Percentiles rank a stretch among this genome's conserved stretches.
phyloP scores from a whole-genome alignment of 2,329 filamentous ascomycete species.

The Chaetomium sp. region DNA sequence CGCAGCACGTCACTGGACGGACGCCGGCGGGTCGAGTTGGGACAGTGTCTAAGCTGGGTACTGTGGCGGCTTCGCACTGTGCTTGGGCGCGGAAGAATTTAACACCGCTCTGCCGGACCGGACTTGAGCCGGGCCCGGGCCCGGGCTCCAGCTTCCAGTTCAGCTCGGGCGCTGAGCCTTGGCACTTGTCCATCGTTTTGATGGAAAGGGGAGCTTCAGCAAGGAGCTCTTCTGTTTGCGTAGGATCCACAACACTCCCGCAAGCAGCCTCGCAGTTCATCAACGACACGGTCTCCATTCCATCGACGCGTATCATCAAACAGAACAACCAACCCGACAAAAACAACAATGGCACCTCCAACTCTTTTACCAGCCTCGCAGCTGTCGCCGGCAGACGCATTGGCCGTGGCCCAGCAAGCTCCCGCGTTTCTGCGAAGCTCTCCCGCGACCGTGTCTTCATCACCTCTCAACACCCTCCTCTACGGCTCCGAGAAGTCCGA shows the following conservation, averaged over 20 bases:
- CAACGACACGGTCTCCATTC: neutral
- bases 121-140: too few relatives aligned
- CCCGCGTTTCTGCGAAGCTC: conserved; percentile 49
- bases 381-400: conserved; percentile 48
- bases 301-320: neutral
- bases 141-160: too few relatives aligned
- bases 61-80: neutral
- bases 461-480: conserved; percentile 47
- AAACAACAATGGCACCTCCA: conserved; percentile 41
- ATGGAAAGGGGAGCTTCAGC: neutral
- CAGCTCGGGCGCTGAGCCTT: neutral
- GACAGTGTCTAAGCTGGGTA: neutral
- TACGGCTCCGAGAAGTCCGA: conserved; percentile 64
- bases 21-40: neutral
- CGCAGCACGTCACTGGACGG: conserved; percentile 17
- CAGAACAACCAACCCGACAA: neutral
- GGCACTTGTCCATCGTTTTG: neutral
- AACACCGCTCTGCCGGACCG: neutral
- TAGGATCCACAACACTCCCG: conserved; percentile 4
- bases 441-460: conserved; percentile 48
- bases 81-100: conserved; percentile 10
- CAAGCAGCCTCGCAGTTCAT: neutral
- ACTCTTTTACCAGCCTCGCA: conserved; percentile 52
- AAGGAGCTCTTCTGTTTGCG: conserved; percentile 1
- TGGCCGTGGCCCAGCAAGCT: conserved; percentile 55